Conservation (phyloP, 2,329 filamentous ascomycete genomes). For the Trichoderma sp. region DNA sequence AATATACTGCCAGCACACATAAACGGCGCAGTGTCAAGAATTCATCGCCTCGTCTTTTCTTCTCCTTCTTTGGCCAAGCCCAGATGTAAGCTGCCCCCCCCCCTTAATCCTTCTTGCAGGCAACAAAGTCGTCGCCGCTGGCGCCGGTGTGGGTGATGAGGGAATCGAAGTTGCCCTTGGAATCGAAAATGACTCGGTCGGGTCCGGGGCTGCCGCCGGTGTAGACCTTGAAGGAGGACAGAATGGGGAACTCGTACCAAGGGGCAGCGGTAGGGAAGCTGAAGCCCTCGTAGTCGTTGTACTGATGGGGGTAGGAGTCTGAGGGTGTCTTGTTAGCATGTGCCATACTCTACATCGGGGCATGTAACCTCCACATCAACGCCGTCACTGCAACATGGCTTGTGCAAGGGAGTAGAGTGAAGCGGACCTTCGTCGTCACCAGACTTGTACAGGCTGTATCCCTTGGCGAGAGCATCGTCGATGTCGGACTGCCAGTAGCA, state of each 20-base stretch:
- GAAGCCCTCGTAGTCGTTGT: conserved; percentile 46
- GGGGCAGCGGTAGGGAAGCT: conserved; percentile 40
- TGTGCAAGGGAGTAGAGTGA: neutral
- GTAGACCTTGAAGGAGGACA: conserved; percentile 39
- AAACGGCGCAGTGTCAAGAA: neutral
- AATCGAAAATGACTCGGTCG: conserved; percentile 66
- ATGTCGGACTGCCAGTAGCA: conserved; percentile 29
- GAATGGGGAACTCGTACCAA: conserved; percentile 47
- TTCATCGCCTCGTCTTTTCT: neutral
- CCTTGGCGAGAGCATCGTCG: conserved; percentile 14
- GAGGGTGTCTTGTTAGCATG: neutral
- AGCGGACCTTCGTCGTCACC: neutral
- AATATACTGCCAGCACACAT: neutral
- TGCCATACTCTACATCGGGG: too few species aligned
- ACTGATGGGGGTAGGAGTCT: conserved; percentile 43
- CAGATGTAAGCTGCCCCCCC: too few species aligned
- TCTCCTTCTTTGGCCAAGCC: neutral
- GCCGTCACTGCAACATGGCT: neutral
- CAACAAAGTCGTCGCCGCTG: conserved; percentile 67
- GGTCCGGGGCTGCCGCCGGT: conserved; percentile 56
- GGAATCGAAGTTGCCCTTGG: conserved; percentile 58
- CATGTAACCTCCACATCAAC: neutral
- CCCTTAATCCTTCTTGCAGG: conserved; percentile 46
- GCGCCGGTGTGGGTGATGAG: conserved; percentile 72
- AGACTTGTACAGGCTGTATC: conserved; percentile 11